A percentile compares a stretch with the other conserved stretches of the same genome.
Conservation (phyloP, 164 flowering plant species). For the Aristolochia fimbriata region DNA sequence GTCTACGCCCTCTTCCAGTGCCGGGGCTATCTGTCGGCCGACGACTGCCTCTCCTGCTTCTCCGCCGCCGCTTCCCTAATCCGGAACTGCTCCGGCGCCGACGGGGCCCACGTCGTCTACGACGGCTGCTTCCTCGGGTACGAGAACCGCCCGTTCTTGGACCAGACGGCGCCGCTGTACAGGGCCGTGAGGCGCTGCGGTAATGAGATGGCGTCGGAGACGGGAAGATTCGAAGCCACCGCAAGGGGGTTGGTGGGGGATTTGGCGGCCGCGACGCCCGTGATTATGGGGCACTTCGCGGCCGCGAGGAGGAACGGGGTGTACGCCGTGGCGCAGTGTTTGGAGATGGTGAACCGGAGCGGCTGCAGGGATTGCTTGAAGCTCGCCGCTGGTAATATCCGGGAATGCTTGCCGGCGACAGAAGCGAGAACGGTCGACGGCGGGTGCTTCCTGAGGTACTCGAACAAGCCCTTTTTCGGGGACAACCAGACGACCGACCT, state of each 20-base stretch:
- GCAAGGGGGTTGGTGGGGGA: conserved; percentile 15
- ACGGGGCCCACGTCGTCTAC: conserved; percentile 32
- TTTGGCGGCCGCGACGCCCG: conserved; percentile 28
- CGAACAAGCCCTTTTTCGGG: conserved; percentile 29
- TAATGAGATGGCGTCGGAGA: conserved; percentile 13
- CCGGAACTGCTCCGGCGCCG: conserved; percentile 27
- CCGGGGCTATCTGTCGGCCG: conserved; percentile 26
- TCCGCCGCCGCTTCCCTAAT: conserved; percentile 18
- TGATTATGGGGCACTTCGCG: conserved; percentile 20
- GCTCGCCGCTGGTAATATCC: conserved; percentile 24
- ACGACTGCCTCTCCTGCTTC: conserved; percentile 35
- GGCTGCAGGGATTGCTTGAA: conserved; percentile 42
- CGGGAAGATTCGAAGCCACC: conserved; percentile 9
- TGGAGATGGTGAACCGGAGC: conserved; percentile 17
- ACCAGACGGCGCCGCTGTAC: conserved; percentile 23
- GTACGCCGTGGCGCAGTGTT: conserved; percentile 49
- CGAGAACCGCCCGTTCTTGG: conserved; percentile 31
- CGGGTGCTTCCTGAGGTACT: conserved; percentile 54
- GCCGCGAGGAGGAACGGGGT: conserved; percentile 11
- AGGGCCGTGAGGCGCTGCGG: conserved; percentile 25
- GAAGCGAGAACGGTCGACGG: conserved; percentile 41
- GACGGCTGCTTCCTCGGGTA: conserved; percentile 51
- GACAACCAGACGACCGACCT: conserved; percentile 29
- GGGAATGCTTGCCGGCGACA: conserved; percentile 26
- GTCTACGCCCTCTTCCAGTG: conserved; percentile 39